phyloP scores from a whole-genome alignment of 148 eudicot genomes.

The Fagopyrum tataricum region DNA sequence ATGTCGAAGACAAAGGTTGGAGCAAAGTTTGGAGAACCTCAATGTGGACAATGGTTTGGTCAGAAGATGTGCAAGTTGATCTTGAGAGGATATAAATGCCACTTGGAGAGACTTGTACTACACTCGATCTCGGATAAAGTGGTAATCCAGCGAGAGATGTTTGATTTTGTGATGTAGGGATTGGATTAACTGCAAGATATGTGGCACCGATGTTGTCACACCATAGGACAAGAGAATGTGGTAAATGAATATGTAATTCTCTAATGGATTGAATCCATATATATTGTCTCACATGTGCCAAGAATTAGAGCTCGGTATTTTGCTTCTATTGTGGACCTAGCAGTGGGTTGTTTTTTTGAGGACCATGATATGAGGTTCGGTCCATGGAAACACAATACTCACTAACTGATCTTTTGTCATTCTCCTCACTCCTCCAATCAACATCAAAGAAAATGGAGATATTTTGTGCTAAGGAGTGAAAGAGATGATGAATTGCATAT shows the following conservation, averaged over 20 bases:
- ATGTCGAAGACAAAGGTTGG: no score
- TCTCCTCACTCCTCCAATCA: not conserved
- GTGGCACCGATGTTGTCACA: not conserved
- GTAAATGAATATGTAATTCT: not conserved
- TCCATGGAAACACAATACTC: not conserved
- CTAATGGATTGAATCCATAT: not conserved
- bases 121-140: not conserved
- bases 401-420: not conserved
- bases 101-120: not conserved
- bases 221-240: not conserved
- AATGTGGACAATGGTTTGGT: no score
- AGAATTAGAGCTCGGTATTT: not conserved
- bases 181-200: not conserved
- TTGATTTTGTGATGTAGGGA: not conserved
- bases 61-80: no score
- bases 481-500: not conserved
- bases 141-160: not conserved
- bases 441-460: not conserved
- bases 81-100: no score
- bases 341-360: not conserved
- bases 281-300: not conserved
- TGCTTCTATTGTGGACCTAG: not conserved
- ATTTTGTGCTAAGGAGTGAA: not conserved
- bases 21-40: no score
- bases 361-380: not conserved